Conservation (phyloP, 1,139 yeast genomes). For the Lodderomyces parapsilosis region DNA sequence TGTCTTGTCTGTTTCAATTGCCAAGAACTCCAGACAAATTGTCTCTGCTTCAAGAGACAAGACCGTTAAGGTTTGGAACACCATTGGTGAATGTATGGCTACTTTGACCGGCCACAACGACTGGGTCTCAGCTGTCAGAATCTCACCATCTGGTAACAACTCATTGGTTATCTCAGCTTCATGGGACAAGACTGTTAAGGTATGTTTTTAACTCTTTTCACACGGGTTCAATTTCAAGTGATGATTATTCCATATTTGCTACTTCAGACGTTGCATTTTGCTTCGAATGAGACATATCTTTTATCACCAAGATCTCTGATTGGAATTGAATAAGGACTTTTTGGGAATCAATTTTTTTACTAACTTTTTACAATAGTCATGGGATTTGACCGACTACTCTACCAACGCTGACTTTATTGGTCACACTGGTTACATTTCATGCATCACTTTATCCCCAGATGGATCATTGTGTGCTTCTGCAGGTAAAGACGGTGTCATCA, state of each 20-base stretch:
- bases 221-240: constrained; percentile 37
- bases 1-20: constrained; percentile 94
- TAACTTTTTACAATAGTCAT: constrained; percentile 58
- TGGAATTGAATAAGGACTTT: constrained; percentile 5
- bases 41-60: constrained; percentile 99
- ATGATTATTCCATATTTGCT: constrained; percentile 87
- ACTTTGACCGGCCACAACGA: constrained; percentile 95
- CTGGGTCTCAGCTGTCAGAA: constrained; percentile 99
- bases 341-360: constrained; percentile 17
- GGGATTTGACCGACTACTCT: constrained; percentile 88
- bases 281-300: constrained; percentile 92
- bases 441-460: constrained; percentile 99
- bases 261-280: constrained; percentile 87
- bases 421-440: constrained; percentile 98
- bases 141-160: constrained; percentile 75
- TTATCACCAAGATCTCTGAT: constrained; percentile 99
- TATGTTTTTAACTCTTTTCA: constrained; percentile 50
- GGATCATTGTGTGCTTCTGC: constrained; percentile 99
- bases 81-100: constrained; percentile 97
- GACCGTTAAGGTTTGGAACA: constrained; percentile 99
- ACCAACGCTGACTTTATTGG: constrained; percentile 97
- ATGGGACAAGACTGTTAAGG: constrained; percentile 99
- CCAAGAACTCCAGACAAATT: constrained; percentile 96
- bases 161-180: constrained; percentile 95
- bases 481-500: constrained; percentile 98